A percentile compares a stretch with the other conserved stretches of the same genome.
Evolutionary conservation across 2,329 filamentous ascomycete species (phyloP).

Genomic region (Xylariaceae sp.): DNA sequence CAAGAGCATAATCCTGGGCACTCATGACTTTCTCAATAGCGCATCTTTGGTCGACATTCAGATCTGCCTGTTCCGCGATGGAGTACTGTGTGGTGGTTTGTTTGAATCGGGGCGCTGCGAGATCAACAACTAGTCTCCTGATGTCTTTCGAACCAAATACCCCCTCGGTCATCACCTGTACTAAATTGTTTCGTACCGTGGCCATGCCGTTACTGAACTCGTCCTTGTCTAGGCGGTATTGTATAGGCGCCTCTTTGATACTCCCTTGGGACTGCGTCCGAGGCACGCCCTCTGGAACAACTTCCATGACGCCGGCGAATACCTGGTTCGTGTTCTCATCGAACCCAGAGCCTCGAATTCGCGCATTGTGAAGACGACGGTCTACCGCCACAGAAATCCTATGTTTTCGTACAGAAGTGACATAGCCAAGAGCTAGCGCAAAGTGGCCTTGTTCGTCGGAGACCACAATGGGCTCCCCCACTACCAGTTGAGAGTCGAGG

Average conservation of each 20-base stretch:
- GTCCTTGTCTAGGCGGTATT: constrained; percentile 90
- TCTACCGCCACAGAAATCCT: constrained; percentile 87
- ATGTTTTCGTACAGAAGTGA: constrained; percentile 68
- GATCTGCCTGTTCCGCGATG: constrained; percentile 55
- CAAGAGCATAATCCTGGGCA: constrained; percentile 90
- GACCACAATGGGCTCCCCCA: constrained; percentile 91
- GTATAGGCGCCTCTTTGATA: constrained; percentile 49
- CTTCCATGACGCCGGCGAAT: constrained; percentile 89
- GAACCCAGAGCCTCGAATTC: constrained; percentile 70
- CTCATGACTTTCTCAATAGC: constrained; percentile 95
- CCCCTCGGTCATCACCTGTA: constrained; percentile 82
- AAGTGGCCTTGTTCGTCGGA: constrained; percentile 95
- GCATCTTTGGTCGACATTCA: constrained; percentile 81
- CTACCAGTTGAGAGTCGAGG: constrained; percentile 77
- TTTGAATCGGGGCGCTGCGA: constrained; percentile 68
- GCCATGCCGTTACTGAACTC: constrained; percentile 99
- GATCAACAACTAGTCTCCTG: constrained; percentile 74
- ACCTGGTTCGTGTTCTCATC: constrained; percentile 71
- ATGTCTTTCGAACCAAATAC: constrained; percentile 66
- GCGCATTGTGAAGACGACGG: constrained; percentile 78
- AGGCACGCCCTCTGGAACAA: constrained; percentile 52
- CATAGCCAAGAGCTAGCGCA: constrained; percentile 86
- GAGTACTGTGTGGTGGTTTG: constrained; percentile 56
- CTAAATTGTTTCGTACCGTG: constrained; percentile 84
- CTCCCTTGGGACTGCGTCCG: constrained; percentile 47